Evolutionary conservation across 495 filamentous ascomycete species (phyloP), one percentile per base, ranked within the genome.

Genomic region (Lentithecium fluviatile): DNA sequence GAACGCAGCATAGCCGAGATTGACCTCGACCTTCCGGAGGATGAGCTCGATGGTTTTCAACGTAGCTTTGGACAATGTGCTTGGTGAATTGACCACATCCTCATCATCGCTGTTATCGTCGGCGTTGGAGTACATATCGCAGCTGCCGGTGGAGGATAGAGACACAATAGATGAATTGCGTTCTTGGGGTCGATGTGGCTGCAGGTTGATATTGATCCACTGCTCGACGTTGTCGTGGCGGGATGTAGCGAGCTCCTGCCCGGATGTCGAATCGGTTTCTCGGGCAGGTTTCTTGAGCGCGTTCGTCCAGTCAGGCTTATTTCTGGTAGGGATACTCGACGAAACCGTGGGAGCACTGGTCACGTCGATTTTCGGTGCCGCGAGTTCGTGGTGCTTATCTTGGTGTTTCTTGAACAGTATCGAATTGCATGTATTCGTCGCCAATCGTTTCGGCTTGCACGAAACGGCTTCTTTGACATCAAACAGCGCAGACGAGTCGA

Each of bases 21-120:
- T 63, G 34, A 63, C 36, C 46, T 63, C 60, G 24, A 63, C 40
- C 32, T 63, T 63, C 21, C 60, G 52, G 32, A 63, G 51, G 24
- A 63, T 57, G 37, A 56, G 53, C 13, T 63, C 60, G 12, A 63
- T 63, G 19, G 60, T 57, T 26, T 51, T 57, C 3, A 56, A 12
- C 2, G 60, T 57, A 8, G 52, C 52, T 23, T 63, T 63, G 10
- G 60, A 40, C 8, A 63, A 38, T 7, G 32, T 52, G 26, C 45
- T 56, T 12, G 45, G 37, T 0, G 15, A n/a, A 2, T 19, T 15
- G 36, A 32, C 6, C n/a, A 19, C 21, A 15, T 55, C 45, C 6
- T 63, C 60, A 10, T 58, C 52, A 8, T 63, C 60, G 36, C 53
- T 43, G 29, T 26, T 61, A 24, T 56, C 52, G 19, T 63, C 60